Evolutionary conservation across 2,329 filamentous ascomycete genomes (phyloP).

Genomic region (Pseudogymnoascus sp.): DNA sequence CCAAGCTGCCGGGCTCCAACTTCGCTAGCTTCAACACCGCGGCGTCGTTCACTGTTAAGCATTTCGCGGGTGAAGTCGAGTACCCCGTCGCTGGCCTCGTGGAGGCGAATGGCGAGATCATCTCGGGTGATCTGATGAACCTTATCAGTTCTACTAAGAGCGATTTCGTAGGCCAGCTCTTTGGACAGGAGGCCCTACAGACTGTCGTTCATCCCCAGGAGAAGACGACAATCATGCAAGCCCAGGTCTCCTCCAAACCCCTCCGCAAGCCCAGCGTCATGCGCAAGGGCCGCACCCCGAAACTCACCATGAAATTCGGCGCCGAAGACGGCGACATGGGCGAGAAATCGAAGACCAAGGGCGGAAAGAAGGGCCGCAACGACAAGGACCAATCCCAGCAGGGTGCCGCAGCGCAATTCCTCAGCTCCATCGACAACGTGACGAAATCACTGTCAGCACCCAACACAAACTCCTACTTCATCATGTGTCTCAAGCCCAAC

Average conservation of each 20-base stretch:
- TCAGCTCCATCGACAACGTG: slow-evolving; percentile 82
- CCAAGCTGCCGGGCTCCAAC: slow-evolving; percentile 78
- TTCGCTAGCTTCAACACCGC: slow-evolving; percentile 76
- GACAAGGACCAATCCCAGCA: slow-evolving; percentile 44
- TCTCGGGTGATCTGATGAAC: slow-evolving; percentile 93
- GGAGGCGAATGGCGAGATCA: slow-evolving; percentile 93
- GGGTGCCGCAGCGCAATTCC: slow-evolving; percentile 86
- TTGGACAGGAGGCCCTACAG: slow-evolving; percentile 91
- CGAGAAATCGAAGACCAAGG: slow-evolving; percentile 25
- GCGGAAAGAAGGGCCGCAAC: slow-evolving; percentile 34
- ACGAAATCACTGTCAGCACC: slow-evolving; percentile 75
- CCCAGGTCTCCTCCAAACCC: slow-evolving; percentile 91
- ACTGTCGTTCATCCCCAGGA: slow-evolving; percentile 92
- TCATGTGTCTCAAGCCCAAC: slow-evolving; percentile 96
- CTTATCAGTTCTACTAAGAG: slow-evolving; percentile 83
- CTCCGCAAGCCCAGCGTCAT: slow-evolving; percentile 90
- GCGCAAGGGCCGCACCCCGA: slow-evolving; percentile 44
- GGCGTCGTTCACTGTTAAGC: slow-evolving; percentile 80
- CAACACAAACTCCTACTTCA: slow-evolving; percentile 87
- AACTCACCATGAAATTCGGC: slow-evolving; percentile 28
- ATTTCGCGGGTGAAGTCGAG: slow-evolving; percentile 94
- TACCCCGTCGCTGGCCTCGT: slow-evolving; percentile 81
- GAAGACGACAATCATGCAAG: slow-evolving; percentile 85
- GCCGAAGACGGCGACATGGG: slow-evolving; percentile 39
- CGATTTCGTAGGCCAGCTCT: slow-evolving; percentile 80